Conservation (phyloP, 2,329 filamentous ascomycete species). For the Aspergillus brasiliensis region DNA sequence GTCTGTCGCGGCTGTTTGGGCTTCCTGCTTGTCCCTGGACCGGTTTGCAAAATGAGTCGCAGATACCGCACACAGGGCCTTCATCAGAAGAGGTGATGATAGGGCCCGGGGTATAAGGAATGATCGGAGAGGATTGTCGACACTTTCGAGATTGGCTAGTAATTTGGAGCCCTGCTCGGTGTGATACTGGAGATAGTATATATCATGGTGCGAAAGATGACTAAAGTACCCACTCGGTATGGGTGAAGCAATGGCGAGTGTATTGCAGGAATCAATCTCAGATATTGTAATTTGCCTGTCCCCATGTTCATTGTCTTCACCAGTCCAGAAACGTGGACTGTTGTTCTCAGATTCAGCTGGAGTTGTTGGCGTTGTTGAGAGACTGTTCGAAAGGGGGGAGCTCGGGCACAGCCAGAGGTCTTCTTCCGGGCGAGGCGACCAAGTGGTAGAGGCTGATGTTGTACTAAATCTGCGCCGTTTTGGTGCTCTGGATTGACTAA, state of each 20-base stretch:
- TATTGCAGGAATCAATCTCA: not conserved
- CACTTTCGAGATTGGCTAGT: conserved; percentile 40
- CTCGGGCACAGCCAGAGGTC: conserved; percentile 12
- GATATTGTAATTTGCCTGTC: not conserved
- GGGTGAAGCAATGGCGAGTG: conserved; percentile 15
- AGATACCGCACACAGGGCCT: conserved; percentile 41
- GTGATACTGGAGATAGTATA: conserved; percentile 42
- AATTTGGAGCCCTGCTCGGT: conserved; percentile 38
- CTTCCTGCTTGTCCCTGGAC: conserved; percentile 22
- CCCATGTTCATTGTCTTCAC: not conserved
- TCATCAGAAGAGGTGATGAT: conserved; percentile 39
- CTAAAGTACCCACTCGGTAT: conserved; percentile 23
- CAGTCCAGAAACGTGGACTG: conserved; percentile 1
- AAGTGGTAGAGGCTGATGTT: conserved; percentile 20
- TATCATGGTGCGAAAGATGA: conserved; percentile 34
- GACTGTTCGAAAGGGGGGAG: conserved; percentile 4
- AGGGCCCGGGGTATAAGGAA: conserved; percentile 40
- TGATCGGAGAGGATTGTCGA: conserved; percentile 39
- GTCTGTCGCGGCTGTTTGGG: conserved; percentile 32
- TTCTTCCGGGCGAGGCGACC: conserved; percentile 17
- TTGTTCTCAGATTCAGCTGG: conserved; percentile 2
- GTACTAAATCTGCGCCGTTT: conserved; percentile 27
- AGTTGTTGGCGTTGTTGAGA: conserved; percentile 3
- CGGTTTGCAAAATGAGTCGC: conserved; percentile 41
- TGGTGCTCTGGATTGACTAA: conserved; percentile 22